Base-by-base conservation (phyloP, 1,139 yeast genomes). In the Magnusiomyces fungicola region DNA sequence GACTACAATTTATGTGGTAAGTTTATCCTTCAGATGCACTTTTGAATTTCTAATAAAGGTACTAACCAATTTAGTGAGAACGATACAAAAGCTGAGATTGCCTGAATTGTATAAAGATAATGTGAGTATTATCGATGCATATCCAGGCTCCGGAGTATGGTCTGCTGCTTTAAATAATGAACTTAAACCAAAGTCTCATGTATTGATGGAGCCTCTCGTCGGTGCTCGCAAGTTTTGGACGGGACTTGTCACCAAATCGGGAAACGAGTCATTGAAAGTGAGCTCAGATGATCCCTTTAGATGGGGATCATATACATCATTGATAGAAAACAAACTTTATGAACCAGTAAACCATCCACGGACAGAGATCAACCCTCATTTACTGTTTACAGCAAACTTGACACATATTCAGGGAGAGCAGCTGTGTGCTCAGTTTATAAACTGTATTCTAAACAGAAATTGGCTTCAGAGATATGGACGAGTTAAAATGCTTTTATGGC, bases 391-490 rank as follows among this genome's bases (percentile, higher is more conserved):
- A 2, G 95, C 82, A 1, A 83, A 85, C 61, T 70, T 85, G 45
- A 71, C 86, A 0, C 72, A 75, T 32, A 65, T 70, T 25, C 73
- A 70, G 51, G 88, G 88, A 5, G 95, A 85, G 62, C 78, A 83
- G 44, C 71, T 86, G 24, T 65, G 83, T 36, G 83, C 86, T 45
- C 96, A 88, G 67, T 85, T 90, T 80, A 65, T 85, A 30, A 75
- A 75, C 58, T 85, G 95, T 63, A 70, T 83, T 41, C 80, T 78
- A 1, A 75, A 82, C 61, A 72, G 76, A 46, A 85, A 84, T 59
- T 87, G 96, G 96, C 64, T 86, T 16, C 84, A 81, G 57, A 71
- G 72, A 55, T 84, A 75, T 62, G 96, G 96, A 0, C 71, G 84
- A 48, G 88, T 85, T 1, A 69, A 85, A 51, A 78, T 85, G 81